Percentiles rank a stretch among this genome's conserved stretches.
Evolutionary conservation across 2,329 filamentous ascomycete species (phyloP).

Genomic region (Fusarium tjaetaba): DNA sequence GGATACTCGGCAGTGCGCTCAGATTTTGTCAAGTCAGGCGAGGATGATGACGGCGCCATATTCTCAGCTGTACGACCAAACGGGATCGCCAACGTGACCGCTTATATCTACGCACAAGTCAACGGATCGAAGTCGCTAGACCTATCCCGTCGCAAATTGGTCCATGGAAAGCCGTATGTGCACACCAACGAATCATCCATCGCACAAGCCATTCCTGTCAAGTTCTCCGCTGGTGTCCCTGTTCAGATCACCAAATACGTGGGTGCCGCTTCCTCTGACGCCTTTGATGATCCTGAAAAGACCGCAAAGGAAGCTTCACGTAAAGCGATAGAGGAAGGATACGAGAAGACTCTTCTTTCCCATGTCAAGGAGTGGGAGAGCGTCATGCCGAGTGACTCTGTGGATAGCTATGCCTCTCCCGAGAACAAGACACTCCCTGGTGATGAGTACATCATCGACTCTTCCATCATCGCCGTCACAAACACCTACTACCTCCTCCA

Average conservation of each 20-base stretch:
- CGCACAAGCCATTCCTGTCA: background rate
- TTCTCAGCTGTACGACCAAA: background rate
- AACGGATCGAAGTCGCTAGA: background rate
- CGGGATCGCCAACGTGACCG: background rate
- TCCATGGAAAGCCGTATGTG: background rate
- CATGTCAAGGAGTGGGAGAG: background rate
- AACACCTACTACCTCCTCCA: slow-evolving; percentile 1
- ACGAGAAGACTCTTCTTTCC: rapidly evolving
- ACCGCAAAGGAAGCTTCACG: background rate
- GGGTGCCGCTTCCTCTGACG: background rate
- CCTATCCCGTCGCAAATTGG: background rate
- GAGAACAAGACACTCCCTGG: background rate
- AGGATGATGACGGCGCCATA: background rate
- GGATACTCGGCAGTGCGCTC: slow-evolving; percentile 4
- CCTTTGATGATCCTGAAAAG: background rate
- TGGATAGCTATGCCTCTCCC: background rate
- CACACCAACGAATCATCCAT: background rate
- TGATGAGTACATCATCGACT: slow-evolving; percentile 2
- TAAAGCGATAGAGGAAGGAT: background rate
- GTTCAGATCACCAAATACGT: background rate
- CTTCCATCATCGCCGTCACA: background rate
- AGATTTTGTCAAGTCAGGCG: background rate
- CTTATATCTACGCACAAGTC: background rate
- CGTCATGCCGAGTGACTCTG: background rate
- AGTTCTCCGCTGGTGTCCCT: background rate